Evolutionary conservation across 257 asterid species (phyloP).

Genomic region (Parsonsia alboflavescens): DNA sequence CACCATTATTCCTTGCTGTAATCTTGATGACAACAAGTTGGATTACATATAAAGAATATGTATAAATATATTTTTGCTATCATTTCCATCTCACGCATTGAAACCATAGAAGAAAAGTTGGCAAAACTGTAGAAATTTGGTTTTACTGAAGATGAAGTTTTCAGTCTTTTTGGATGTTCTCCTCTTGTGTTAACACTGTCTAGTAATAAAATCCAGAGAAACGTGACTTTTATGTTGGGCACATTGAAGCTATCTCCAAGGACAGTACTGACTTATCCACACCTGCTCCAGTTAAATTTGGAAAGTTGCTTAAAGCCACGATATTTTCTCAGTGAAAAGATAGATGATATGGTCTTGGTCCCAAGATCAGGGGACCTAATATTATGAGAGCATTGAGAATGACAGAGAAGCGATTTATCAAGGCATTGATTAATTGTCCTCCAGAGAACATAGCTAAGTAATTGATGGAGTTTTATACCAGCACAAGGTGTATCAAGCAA

Average conservation of each 20-base stretch:
- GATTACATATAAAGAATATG: constrained; percentile 53
- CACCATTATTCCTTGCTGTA: constrained; percentile 59
- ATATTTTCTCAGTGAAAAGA: constrained; percentile 48
- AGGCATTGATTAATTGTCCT: constrained; percentile 54
- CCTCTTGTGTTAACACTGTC: constrained; percentile 66
- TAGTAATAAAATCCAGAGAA: constrained; percentile 64
- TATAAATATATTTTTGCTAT: constrained; percentile 65
- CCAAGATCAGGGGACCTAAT: constrained; percentile 51
- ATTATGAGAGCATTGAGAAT: constrained; percentile 68
- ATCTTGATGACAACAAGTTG: constrained; percentile 51
- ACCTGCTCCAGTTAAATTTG: constrained; percentile 46
- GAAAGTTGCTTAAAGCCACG: constrained; percentile 63
- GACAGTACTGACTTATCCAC: constrained; percentile 40
- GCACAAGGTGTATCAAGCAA: constrained; percentile 51
- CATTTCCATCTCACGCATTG: constrained; percentile 60
- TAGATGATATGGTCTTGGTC: constrained; percentile 64
- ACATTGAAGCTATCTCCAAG: constrained; percentile 58
- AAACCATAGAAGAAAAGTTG: constrained; percentile 62
- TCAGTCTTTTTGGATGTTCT: constrained; percentile 52
- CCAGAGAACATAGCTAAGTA: constrained; percentile 42
- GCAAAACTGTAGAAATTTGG: constrained; percentile 64
- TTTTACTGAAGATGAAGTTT: constrained; percentile 53
- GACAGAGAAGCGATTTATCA: constrained; percentile 58
- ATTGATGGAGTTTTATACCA: constrained; percentile 35
- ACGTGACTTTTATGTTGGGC: constrained; percentile 64